A percentile compares a stretch with the other conserved stretches of the same genome.
Conservation (phyloP, 2,329 filamentous ascomycete species). For the Tolypocladium cylindrosporum region DNA sequence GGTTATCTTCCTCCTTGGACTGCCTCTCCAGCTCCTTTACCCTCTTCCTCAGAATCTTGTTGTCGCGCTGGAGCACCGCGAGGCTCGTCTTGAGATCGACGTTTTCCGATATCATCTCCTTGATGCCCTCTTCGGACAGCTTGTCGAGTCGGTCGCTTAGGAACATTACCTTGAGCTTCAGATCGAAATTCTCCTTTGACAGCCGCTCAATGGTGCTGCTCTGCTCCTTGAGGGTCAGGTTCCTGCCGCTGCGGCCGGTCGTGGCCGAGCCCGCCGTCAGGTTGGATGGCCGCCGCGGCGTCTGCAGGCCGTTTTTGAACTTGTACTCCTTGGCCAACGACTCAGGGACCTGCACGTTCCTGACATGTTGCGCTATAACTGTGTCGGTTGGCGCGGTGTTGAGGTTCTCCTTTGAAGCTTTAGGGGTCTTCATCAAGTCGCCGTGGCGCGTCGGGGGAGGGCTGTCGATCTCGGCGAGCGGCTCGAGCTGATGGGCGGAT, state of each 20-base stretch:
- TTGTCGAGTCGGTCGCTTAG: conserved; percentile 88
- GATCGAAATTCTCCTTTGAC: conserved; percentile 95
- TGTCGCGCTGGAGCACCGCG: conserved; percentile 82
- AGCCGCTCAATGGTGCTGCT: conserved; percentile 93
- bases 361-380: conserved; percentile 76
- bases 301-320: conserved; percentile 57
- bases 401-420: conserved; percentile 42
- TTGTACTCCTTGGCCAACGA: conserved; percentile 80
- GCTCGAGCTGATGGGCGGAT: conserved; percentile 34
- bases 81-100: conserved; percentile 89
- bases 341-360: conserved; percentile 83
- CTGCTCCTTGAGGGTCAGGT: conserved; percentile 89
- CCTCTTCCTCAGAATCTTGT: conserved; percentile 69
- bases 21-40: conserved; percentile 82
- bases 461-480: conserved; percentile 38
- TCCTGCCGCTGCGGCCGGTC: conserved; percentile 48
- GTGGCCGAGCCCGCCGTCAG: conserved; percentile 32
- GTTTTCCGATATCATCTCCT: conserved; percentile 96
- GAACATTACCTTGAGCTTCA: conserved; percentile 97
- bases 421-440: conserved; percentile 59
- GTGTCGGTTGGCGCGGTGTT: conserved; percentile 69
- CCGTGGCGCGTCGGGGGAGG: conserved; percentile 27
- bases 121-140: conserved; percentile 89
- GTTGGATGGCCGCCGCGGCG: conserved; percentile 42
- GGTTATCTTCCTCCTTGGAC: conserved; percentile 54